Evolutionary conservation across 2,329 filamentous ascomycete genomes (phyloP).

Genomic region (Tolypocladium inflatum): DNA sequence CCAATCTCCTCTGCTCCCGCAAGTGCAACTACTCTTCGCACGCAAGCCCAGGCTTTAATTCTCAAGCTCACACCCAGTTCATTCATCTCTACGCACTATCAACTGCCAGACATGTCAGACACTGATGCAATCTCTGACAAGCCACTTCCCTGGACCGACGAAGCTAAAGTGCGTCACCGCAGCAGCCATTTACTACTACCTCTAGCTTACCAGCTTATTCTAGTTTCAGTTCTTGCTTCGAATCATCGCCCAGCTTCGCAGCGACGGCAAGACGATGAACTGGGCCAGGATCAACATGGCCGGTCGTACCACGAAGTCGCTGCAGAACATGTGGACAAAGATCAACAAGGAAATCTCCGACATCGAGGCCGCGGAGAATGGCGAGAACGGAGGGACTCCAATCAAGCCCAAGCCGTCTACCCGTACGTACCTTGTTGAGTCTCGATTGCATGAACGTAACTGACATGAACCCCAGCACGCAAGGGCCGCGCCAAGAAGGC

Average conservation of each 20-base stretch:
- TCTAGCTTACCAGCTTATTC: background rate
- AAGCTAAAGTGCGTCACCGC: conserved; percentile 19
- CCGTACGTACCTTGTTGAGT: conserved; percentile 9
- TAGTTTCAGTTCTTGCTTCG: conserved; percentile 26
- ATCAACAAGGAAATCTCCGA: conserved; percentile 25
- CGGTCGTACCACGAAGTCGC: conserved; percentile 26
- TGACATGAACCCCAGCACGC: conserved; percentile 8
- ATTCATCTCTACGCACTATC: background rate
- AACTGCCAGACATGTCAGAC: background rate
- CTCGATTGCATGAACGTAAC: background rate
- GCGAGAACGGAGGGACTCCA: background rate
- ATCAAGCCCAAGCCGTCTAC: conserved; percentile 8
- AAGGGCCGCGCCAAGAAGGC: conserved; percentile 8
- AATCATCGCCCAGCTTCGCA: conserved; percentile 22
- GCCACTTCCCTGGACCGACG: conserved; percentile 22
- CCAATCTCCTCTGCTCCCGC: background rate
- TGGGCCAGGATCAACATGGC: conserved; percentile 26
- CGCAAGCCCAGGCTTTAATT: background rate
- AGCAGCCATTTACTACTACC: background rate
- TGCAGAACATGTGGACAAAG: conserved; percentile 26
- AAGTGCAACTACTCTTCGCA: background rate
- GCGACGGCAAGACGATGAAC: conserved; percentile 22
- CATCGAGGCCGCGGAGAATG: conserved; percentile 16
- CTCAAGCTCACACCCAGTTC: too few species aligned
- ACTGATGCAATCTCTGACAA: conserved; percentile 17